Base-by-base conservation (phyloP, 2,329 filamentous ascomycete species). In the Cladophialophora immunda region DNA sequence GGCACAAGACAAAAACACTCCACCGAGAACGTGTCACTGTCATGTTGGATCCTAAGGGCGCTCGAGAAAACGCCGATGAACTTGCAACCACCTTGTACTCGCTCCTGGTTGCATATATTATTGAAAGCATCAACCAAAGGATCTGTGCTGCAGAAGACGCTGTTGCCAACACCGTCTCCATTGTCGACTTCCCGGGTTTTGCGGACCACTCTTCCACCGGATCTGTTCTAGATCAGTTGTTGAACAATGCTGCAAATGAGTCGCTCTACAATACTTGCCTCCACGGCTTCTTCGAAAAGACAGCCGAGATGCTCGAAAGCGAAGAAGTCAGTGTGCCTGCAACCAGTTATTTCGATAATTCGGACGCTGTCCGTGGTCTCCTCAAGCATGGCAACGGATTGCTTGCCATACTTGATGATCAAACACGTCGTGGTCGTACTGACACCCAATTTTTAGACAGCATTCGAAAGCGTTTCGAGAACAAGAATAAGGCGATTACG, bases 261-360 rank as follows among this genome's bases (percentile, higher is more conserved):
- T 91, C 90, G 0, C 84, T 98, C 11, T 97, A 97, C 82, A 95
- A 97, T 76, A 89, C 97, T 74, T 94, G 93, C 36, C 84, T 98
- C 27, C 94, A 97, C 76, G 96, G 92, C 78, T 98, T 99, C 81
- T 99, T 98, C 78, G 94, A 97, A 75, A 90, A 90, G 72, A 96
- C 95, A 78, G 93, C 94, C 0, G 94, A 98, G 69, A 88, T 97
- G 81, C 85, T 99, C 25, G 95, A 99, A 76, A 93, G 90, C 1
- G 95, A 99, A 78, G 95, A 99, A 77, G 92, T 99, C 38, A 89
- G 85, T 34, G 92, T 99, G 2, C 87, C 94, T 1, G 90, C 94
- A 0, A 97, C 94, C 0, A 97, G 93, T 81, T 99, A 98, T 79
- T 99, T 97, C 73, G 95, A 99, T 79, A 99, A 98, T 78, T 93